Evolutionary conservation across 257 asterid genomes (phyloP), one percentile per base, ranked within the genome.

Genomic region (Solanum microdontum): DNA sequence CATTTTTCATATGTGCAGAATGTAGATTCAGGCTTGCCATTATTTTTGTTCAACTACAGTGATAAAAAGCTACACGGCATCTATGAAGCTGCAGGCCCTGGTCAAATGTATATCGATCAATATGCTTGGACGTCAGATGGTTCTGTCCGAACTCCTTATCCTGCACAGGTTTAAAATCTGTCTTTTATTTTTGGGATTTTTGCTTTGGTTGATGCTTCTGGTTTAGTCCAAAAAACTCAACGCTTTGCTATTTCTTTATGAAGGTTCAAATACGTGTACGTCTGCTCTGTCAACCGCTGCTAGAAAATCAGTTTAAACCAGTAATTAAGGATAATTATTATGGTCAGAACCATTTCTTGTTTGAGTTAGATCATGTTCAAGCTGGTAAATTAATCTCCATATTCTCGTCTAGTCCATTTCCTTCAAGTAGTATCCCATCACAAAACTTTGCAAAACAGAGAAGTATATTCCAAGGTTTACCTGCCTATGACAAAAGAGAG

Each of bases 111-210:
- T 87, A 93, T 94, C 23, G 91, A 95, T 93, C 90, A 96, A 76
- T 97, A 94, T 94, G 99, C 96, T 79, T 95, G 99, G 98, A 94
- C 99, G 13, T 86, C 83, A 28, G 94, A 90, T 93, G 99, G 98
- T 83, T 91, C 94, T 87, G 92, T 91, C 13, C 92, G 90, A 91
- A 94, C 99, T 74, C 87, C 23, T 77, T 94, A 73, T 90, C 98
- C 98, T 69, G 98, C 99, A 72, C 98, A 95, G 98, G 98, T 94
- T 93, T 82, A 87, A 33, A 74, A 33, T 73, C 84, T 82, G 75
- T 58, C 76, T 87, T 69, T 45, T 30, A 64, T 82, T 88, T 84
- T 83, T 21, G 24, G 23, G 64, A 28, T 34, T 60, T 64, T 58
- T 66, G 33, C 45, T 33, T 83, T 45, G 48, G 76, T 48, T 60